Evolutionary conservation across 441 rosid species (phyloP).

Genomic region (Corymbia citriodora): DNA sequence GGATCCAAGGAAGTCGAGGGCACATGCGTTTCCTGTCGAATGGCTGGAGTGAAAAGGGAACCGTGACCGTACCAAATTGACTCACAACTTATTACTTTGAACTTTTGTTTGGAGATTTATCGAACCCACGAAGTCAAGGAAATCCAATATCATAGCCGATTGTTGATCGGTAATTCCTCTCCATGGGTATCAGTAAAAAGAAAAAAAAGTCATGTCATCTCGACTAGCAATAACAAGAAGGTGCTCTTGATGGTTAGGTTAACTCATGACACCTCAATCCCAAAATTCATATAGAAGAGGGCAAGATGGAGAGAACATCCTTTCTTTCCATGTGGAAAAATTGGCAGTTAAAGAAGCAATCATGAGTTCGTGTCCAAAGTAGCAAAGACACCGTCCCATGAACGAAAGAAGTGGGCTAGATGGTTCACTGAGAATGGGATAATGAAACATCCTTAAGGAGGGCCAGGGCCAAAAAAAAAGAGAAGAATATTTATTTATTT

Average conservation of each 20-base stretch:
- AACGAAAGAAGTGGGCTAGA: background rate
- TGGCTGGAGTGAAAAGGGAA: background rate
- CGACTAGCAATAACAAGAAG: background rate
- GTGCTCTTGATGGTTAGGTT: background rate
- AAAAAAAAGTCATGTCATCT: background rate
- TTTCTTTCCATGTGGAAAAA: background rate
- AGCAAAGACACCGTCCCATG: background rate
- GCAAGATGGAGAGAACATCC: background rate
- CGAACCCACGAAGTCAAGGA: fast-evolving
- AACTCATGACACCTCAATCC: background rate
- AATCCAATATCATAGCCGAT: background rate
- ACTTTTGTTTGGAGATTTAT: background rate
- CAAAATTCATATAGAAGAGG: background rate
- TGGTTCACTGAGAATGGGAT: background rate
- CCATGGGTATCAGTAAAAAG: background rate
- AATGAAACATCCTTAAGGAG: background rate
- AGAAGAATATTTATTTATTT: background rate
- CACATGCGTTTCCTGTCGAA: background rate
- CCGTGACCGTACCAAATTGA: background rate
- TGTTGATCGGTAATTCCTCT: background rate
- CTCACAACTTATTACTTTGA: background rate
- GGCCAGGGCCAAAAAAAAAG: background rate
- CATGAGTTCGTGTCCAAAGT: background rate
- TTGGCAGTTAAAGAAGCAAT: background rate
- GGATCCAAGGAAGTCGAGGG: background rate